phyloP scores from a whole-genome alignment of 192 early-diverging fungal genomes.

The Backusella morwellensis region DNA sequence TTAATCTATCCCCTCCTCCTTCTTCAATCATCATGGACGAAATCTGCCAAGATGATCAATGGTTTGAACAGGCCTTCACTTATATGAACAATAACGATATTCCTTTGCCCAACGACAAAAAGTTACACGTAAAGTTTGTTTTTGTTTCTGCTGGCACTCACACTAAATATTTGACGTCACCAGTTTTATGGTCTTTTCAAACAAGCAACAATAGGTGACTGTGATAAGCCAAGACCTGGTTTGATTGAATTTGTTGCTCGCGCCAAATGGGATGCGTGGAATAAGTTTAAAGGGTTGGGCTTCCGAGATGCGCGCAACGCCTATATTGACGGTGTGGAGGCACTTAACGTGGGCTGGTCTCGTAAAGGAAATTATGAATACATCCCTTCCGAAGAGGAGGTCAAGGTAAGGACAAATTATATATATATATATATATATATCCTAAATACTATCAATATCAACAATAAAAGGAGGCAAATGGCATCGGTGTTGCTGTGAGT shows the following conservation, averaged over 20 bases:
- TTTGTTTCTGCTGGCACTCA: not conserved
- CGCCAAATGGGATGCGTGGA: constrained; percentile 49
- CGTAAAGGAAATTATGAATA: constrained; percentile 25
- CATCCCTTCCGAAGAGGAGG: not conserved
- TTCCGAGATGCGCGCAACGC: constrained; percentile 31
- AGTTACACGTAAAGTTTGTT: constrained; percentile 18
- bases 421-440: not conserved
- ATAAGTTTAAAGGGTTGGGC: constrained; percentile 41
- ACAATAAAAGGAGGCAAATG: not conserved
- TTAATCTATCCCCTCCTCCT: not conserved
- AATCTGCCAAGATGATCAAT: constrained; percentile 15
- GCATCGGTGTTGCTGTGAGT: constrained; percentile 29
- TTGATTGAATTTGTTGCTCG: constrained; percentile 43
- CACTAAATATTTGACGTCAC: not conserved
- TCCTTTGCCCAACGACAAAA: constrained; percentile 18
- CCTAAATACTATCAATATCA: too few relatives aligned
- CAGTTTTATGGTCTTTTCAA: constrained; percentile 53
- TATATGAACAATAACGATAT: constrained; percentile 24
- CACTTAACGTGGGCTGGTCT: constrained; percentile 31
- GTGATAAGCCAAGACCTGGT: constrained; percentile 34
- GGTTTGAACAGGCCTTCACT: constrained; percentile 24
- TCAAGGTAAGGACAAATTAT: not conserved
- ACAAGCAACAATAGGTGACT: constrained; percentile 45
- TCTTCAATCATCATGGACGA: constrained; percentile 6
- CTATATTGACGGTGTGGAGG: constrained; percentile 27